Percentiles rank a stretch among this genome's conserved stretches.
Conservation (phyloP, 768 basidiomycete species). For the Paxillus involutus region DNA sequence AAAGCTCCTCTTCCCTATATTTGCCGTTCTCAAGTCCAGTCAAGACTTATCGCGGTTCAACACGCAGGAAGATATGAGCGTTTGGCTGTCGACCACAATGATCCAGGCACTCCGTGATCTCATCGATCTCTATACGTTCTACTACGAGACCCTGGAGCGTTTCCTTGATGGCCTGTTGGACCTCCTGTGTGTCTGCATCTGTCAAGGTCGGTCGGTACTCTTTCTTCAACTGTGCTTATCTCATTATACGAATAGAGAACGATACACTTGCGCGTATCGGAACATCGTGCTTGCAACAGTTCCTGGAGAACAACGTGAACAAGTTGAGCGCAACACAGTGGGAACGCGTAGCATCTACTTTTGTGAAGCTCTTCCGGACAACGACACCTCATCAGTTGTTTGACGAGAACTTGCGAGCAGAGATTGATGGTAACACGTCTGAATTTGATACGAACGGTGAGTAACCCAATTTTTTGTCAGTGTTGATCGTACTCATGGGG, state of each 20-base stretch:
- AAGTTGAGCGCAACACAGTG: constrained; percentile 84
- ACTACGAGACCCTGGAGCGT: constrained; percentile 87
- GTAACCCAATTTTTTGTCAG: constrained; percentile 1
- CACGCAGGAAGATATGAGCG: constrained; percentile 98
- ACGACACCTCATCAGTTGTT: constrained; percentile 98
- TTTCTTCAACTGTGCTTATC: constrained; percentile 2
- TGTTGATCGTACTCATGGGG: constrained; percentile 8
- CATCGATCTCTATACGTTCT: constrained; percentile 93
- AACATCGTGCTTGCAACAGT: constrained; percentile 95
- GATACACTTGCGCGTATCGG: constrained; percentile 97
- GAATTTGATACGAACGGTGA: constrained; percentile 53
- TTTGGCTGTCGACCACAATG: constrained; percentile 99
- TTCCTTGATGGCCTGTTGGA: constrained; percentile 94
- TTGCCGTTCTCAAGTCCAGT: constrained; percentile 90
- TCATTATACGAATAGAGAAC: constrained; percentile 63
- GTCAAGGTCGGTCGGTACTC: constrained; percentile 71
- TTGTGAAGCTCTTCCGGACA: constrained; percentile 94
- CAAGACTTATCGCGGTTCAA: constrained; percentile 91
- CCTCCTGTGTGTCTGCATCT: constrained; percentile 93
- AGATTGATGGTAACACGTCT: constrained; percentile 61
- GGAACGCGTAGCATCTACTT: constrained; percentile 90
- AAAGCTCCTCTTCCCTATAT: constrained; percentile 97
- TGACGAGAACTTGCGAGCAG: constrained; percentile 86
- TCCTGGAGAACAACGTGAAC: constrained; percentile 87
- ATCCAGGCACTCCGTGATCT: constrained; percentile 95